Conservation (phyloP, 2,329 filamentous ascomycete genomes). For the Metarhizium anisopliae region DNA sequence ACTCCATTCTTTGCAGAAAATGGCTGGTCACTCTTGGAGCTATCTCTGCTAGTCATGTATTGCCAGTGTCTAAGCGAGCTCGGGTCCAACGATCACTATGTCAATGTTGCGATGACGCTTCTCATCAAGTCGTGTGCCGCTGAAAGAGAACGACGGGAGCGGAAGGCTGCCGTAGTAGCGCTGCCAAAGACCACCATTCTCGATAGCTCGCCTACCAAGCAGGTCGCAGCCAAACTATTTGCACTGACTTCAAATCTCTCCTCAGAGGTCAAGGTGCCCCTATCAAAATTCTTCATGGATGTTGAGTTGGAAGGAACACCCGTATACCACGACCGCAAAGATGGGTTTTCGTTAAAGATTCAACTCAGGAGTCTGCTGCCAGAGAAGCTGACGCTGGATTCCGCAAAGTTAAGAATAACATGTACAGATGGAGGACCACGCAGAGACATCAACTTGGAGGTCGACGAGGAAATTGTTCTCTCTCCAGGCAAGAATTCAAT, state of each 20-base stretch:
- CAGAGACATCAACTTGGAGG: constrained; percentile 44
- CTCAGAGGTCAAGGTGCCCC: constrained; percentile 55
- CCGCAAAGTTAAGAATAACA: constrained; percentile 54
- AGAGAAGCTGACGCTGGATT: constrained; percentile 59
- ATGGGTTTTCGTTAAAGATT: constrained; percentile 66
- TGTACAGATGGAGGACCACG: constrained; percentile 43
- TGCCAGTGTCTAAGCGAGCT: constrained; percentile 72
- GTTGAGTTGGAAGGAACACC: constrained; percentile 61
- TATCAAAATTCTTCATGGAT: constrained; percentile 66
- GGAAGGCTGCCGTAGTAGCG: constrained; percentile 18
- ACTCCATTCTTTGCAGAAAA: constrained; percentile 70
- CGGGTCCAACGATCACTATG: constrained; percentile 68
- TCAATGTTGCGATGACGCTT: constrained; percentile 65
- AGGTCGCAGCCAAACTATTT: constrained; percentile 39
- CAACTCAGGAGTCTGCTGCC: constrained; percentile 63
- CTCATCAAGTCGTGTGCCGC: constrained; percentile 56
- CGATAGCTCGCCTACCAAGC: constrained; percentile 32
- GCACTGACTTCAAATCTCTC: constrained; percentile 33
- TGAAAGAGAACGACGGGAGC: constrained; percentile 38
- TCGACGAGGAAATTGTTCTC: constrained; percentile 17
- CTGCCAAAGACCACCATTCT: constrained; percentile 9
- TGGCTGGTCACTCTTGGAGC: constrained; percentile 71
- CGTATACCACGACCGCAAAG: constrained; percentile 58
- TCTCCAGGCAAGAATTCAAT: constrained; percentile 41
- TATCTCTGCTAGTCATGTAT: constrained; percentile 80